These are phyloP conservation scores for Phtheirospermum japonicum DNA, from an alignment of 257 asterid species.

Conservation along the genomic window DNA sequence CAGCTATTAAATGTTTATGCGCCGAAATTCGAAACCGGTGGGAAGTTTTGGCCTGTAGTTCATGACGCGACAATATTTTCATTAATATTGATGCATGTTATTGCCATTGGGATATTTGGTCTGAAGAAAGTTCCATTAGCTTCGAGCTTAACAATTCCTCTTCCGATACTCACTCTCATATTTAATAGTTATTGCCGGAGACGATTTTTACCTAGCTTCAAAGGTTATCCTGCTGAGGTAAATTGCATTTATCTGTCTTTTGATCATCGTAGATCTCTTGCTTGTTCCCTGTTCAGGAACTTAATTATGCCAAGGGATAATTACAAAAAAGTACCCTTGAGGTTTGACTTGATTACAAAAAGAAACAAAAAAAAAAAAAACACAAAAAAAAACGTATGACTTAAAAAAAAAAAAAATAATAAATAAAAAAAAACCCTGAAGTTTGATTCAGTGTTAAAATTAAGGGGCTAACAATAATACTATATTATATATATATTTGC, in stretches of 20 bases:
- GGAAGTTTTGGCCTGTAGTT: constrained; percentile 93
- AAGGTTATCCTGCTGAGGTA: constrained; percentile 87
- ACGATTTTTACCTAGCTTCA: constrained; percentile 81
- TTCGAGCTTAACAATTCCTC: constrained; percentile 77
- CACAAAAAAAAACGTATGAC: too few relatives aligned
- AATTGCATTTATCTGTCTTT: too few relatives aligned
- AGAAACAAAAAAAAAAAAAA: too few relatives aligned
- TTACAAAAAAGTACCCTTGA: too few relatives aligned
- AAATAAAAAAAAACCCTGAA: too few relatives aligned
- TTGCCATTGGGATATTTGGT: constrained; percentile 93
- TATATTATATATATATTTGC: background rate
- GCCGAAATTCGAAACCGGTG: constrained; percentile 87
- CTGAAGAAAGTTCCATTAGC: constrained; percentile 79
- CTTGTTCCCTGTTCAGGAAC: too few relatives aligned
- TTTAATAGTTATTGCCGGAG: constrained; percentile 83
- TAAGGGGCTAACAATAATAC: background rate
- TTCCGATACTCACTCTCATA: constrained; percentile 84
- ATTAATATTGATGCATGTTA: constrained; percentile 79
- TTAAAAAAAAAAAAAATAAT: too few relatives aligned
- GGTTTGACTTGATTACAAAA: too few relatives aligned
- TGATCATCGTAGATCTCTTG: too few relatives aligned
- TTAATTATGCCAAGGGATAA: too few relatives aligned
- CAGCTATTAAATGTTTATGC: constrained; percentile 80
- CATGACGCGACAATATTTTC: constrained; percentile 82
- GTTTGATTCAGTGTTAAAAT: background rate